Evolutionary conservation across 768 basidiomycete genomes (phyloP).

Genomic region (Filobasidium wieringae): DNA sequence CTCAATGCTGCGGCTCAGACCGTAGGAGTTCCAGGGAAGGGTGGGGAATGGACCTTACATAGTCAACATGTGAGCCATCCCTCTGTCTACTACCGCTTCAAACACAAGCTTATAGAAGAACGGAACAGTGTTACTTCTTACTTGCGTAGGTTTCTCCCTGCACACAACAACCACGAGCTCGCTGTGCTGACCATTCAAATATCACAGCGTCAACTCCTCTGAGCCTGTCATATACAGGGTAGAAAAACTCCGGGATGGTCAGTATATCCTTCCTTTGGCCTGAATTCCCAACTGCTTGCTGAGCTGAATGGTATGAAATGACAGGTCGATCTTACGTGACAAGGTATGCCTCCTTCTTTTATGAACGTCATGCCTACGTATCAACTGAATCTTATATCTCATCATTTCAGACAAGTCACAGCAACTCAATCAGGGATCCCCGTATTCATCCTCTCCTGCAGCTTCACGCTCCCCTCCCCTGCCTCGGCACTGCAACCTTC

Average conservation of each 20-base stretch:
- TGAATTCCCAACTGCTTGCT: too few species aligned
- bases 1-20: conserved; percentile 29
- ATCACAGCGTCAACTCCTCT: conserved; percentile 11
- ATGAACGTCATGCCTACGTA: background rate
- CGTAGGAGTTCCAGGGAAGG: conserved; percentile 6
- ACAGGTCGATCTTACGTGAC: conserved; percentile 14
- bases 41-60: conserved; percentile 20
- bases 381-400: background rate
- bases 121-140: conserved; percentile 28
- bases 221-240: conserved; percentile 30
- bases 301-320: too few species aligned
- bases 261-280: conserved; percentile 19
- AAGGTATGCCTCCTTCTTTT: background rate
- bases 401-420: conserved; percentile 21
- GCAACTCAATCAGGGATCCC: conserved; percentile 31
- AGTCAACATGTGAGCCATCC: conserved; percentile 22
- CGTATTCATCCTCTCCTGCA: conserved; percentile 32
- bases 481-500: conserved; percentile 8
- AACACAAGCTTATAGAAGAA: background rate
- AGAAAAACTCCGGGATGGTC: conserved; percentile 33
- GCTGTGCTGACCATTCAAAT: background rate
- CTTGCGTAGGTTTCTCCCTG: conserved; percentile 15
- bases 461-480: conserved; percentile 27
- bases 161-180: background rate
- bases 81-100: background rate